Conservation (phyloP, 768 basidiomycete genomes). For the Ramaria rubella region DNA sequence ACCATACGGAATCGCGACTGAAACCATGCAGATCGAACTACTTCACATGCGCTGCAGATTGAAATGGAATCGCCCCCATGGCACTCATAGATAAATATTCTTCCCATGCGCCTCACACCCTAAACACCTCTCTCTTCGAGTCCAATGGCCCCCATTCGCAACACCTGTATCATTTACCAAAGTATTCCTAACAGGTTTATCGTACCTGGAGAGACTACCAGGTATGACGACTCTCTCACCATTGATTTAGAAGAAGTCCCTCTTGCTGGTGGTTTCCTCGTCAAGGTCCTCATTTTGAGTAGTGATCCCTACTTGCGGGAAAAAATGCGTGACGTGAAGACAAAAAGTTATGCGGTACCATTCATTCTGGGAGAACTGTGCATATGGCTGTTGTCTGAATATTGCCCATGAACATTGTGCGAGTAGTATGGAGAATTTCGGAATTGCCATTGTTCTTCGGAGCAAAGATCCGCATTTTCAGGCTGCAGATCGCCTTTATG, state of each 20-base stretch:
- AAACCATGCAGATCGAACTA: no score
- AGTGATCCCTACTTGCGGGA: conserved; percentile 41
- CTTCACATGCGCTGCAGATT: no score
- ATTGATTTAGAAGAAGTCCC: conserved; percentile 43
- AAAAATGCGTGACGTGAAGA: conserved; percentile 29
- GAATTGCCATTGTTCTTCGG: conserved; percentile 40
- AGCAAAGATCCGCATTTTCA: conserved; percentile 31
- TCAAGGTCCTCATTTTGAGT: conserved; percentile 44
- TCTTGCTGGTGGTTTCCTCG: conserved; percentile 39
- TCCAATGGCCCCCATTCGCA: not conserved
- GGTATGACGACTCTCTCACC: conserved; percentile 36
- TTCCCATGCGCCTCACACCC: no score
- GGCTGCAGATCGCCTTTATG: conserved; percentile 37
- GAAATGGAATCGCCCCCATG: no score
- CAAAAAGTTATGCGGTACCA: not conserved
- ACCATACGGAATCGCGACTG: no score
- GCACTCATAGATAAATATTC: no score
- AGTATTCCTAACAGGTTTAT: conserved; percentile 1
- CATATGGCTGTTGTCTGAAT: conserved; percentile 3
- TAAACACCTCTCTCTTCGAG: no score
- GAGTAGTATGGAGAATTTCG: conserved; percentile 28
- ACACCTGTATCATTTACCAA: not conserved
- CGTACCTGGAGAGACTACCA: conserved; percentile 35
- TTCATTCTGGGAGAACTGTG: conserved; percentile 25
- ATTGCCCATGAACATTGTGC: not conserved